Base-by-base conservation (phyloP, 1,284 basidiomycete species). In the Trichosporon faecale region DNA sequence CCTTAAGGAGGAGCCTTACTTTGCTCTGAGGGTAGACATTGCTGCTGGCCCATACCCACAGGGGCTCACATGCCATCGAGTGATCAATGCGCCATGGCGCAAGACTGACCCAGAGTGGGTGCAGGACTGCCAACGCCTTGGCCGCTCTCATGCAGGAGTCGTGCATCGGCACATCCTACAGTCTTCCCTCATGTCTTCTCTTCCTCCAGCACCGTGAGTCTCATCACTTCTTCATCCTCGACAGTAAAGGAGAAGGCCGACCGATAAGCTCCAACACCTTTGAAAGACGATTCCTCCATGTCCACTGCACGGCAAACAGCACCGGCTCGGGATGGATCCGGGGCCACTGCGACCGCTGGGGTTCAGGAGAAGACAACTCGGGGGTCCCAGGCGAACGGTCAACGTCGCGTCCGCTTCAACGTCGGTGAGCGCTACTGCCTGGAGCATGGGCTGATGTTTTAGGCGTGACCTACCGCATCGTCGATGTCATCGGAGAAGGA, bases 401-500 rank as follows among this genome's bases (percentile, higher is more conserved):
- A 93, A 18, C 87, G 93, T 75, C 94, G 94, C 86, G 92, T 95
- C 73, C 89, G 92, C 70, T 95, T 95, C 87, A 94, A 94, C 84
- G 92, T 94, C 78, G 92, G 92, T 93, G 77, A 85, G 92, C 85
- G 65, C 25, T 29, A 2, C 65, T 72, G 80, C 74, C 25, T 23
- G 7, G 14, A 18, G 5, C n/a, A 2, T 23, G 29, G 40, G 37
- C 63, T 67, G 23, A 66, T 63, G 6, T 9, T 2, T 6, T 37
- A 80, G 81, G 81, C 52, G 87, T 73, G 84, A 85, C 91, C 77
- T 95, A 95, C 80, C 91, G 94, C 81, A 91, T 94, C 9, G 87
- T 95, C 73, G 93, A 96, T 85, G 93, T 96, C 74, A 92, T 97
- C 68, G 95, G 95, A 52, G 93, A 95, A 80, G 93, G 93, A 60